A percentile compares a stretch with the other conserved stretches of the same genome.
Evolutionary conservation across 2,329 filamentous ascomycete genomes (phyloP).

Genomic region (Eurotiales sp.): DNA sequence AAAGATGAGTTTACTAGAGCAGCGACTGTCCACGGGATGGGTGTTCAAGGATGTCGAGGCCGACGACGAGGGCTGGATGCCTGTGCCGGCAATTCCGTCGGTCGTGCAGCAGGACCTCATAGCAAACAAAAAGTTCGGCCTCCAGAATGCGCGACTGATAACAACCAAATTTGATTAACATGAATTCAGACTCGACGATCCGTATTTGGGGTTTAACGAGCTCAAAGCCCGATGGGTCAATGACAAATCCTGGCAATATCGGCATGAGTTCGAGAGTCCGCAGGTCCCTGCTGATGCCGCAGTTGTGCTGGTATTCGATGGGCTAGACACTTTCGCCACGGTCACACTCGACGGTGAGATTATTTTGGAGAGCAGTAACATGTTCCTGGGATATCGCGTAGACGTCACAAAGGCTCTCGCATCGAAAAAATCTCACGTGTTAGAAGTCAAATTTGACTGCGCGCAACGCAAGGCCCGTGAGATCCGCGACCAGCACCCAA

Average conservation of each 20-base stretch:
- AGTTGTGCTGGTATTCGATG: conserved; percentile 64
- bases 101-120: conserved; percentile 30
- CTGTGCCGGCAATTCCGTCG: conserved; percentile 29
- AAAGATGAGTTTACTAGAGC: conserved; percentile 4
- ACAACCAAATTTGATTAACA: background rate
- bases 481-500: conserved; percentile 38
- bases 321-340: conserved; percentile 74
- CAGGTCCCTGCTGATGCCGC: conserved; percentile 4
- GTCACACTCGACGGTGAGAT: conserved; percentile 64
- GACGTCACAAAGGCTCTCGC: conserved; percentile 57
- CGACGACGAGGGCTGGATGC: conserved; percentile 24
- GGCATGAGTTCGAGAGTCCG: background rate
- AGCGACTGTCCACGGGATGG: conserved; percentile 21
- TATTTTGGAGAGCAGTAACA: conserved; percentile 70
- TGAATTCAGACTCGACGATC: conserved; percentile 21
- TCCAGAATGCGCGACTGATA: background rate
- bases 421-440: conserved; percentile 37
- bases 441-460: conserved; percentile 51
- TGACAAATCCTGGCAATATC: conserved; percentile 25
- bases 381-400: conserved; percentile 71
- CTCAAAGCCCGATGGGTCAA: conserved; percentile 30
- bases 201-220: conserved; percentile 28
- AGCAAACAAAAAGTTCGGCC: conserved; percentile 18
- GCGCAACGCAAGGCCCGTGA: conserved; percentile 43
- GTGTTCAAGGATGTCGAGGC: conserved; percentile 20